These are phyloP conservation scores for Pythium aristosporum DNA, from an alignment of 352 stramenopile genomes.

Conservation along the genomic window DNA sequence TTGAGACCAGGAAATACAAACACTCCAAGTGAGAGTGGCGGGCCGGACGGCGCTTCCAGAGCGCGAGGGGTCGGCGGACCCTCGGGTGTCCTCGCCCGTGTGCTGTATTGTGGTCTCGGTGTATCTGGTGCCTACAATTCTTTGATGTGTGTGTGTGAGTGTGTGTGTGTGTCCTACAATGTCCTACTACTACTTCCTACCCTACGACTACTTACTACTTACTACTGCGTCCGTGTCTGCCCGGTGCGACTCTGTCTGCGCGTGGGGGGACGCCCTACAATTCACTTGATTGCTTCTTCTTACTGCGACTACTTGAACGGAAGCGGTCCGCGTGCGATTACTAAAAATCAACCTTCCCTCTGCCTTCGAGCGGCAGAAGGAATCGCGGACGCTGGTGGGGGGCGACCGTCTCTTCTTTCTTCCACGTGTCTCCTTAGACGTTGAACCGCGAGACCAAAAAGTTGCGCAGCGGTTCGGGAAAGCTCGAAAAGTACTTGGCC, in stretches of 20 bases:
- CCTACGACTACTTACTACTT: conserved; percentile 46
- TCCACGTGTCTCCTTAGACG: conserved; percentile 37
- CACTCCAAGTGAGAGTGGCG: background rate
- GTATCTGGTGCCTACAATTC: conserved; percentile 13
- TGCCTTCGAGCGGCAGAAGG: conserved; percentile 24
- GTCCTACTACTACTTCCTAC: conserved; percentile 28
- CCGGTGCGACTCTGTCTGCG: conserved; percentile 10
- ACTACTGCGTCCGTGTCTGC: conserved; percentile 27
- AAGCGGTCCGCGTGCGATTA: conserved; percentile 2
- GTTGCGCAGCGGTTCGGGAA: conserved; percentile 75
- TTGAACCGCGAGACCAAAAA: conserved; percentile 84
- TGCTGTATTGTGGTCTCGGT: conserved; percentile 10
- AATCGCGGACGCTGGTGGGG: conserved; percentile 1
- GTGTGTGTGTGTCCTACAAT: conserved; percentile 12
- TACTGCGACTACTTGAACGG: conserved; percentile 21
- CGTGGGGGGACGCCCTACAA: conserved; percentile 14
- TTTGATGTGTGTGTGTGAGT: conserved; percentile 15
- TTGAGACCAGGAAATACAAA: background rate
- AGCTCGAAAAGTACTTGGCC: conserved; percentile 82
- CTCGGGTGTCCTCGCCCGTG: background rate
- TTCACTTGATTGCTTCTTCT: conserved; percentile 28
- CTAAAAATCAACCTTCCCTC: conserved; percentile 11
- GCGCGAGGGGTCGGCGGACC: background rate
- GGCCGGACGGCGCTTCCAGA: background rate
- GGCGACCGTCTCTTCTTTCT: background rate